phyloP scores from a whole-genome alignment of 2,329 filamentous ascomycete genomes.

The Lojkania enalia region DNA sequence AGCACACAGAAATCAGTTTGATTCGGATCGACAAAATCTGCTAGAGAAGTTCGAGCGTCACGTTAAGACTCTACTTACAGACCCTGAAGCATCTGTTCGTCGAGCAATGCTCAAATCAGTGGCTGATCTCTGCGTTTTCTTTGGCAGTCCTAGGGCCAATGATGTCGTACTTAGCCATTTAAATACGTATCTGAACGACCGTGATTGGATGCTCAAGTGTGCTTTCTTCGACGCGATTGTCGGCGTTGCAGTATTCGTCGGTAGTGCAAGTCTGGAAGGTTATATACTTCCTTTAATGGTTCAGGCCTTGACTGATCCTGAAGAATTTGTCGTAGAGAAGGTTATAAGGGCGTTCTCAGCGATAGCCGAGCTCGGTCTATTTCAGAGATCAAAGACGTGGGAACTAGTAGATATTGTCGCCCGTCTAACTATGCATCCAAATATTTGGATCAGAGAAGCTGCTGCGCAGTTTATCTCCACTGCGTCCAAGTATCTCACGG shows the following conservation, averaged over 20 bases:
- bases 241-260: slow-evolving; percentile 87
- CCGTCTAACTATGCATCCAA: slow-evolving; percentile 90
- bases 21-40: slow-evolving; percentile 81
- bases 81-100: slow-evolving; percentile 81
- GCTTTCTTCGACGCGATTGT: slow-evolving; percentile 96
- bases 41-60: slow-evolving; percentile 83
- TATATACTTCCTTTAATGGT: slow-evolving; percentile 96
- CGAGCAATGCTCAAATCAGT: slow-evolving; percentile 91
- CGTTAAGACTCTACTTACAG: slow-evolving; percentile 87
- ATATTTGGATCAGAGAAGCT: slow-evolving; percentile 91
- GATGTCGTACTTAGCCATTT: slow-evolving; percentile 96
- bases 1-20: slow-evolving; percentile 81
- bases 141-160: slow-evolving; percentile 86
- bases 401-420: slow-evolving; percentile 82
- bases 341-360: slow-evolving; percentile 85
- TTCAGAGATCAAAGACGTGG: slow-evolving; percentile 83
- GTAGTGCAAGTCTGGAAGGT: slow-evolving; percentile 85
- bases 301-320: slow-evolving; percentile 87
- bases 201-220: slow-evolving; percentile 94
- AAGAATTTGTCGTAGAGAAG: slow-evolving; percentile 92
- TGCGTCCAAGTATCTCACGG: slow-evolving; percentile 72
- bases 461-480: slow-evolving; percentile 81
- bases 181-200: slow-evolving; percentile 95
- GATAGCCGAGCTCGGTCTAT: slow-evolving; percentile 83
- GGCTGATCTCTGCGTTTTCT: slow-evolving; percentile 90